phyloP scores from a whole-genome alignment of 1,139 yeast genomes.

The Sugiyamaella sp. region DNA sequence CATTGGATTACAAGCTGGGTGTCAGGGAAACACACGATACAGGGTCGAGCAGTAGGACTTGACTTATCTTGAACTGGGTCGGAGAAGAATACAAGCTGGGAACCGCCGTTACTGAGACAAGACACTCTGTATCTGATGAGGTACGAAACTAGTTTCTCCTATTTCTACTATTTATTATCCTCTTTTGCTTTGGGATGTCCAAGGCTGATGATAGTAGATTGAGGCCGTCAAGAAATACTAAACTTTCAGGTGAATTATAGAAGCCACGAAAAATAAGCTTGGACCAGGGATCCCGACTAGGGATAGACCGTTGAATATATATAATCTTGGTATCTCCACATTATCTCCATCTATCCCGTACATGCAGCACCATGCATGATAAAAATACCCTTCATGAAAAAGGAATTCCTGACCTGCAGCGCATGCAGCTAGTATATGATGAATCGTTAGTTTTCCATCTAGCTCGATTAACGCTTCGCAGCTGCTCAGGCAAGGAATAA shows the following conservation, averaged over 20 bases:
- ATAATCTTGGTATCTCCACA: not conserved
- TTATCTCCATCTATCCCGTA: not conserved
- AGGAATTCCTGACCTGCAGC: not conserved
- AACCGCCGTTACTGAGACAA: too few species aligned
- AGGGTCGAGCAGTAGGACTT: not conserved
- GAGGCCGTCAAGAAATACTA: too few species aligned
- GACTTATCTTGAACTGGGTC: not conserved
- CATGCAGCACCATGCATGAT: constrained; percentile 3
- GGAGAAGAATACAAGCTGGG: too few species aligned
- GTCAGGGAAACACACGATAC: not conserved
- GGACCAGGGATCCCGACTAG: not conserved
- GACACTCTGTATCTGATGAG: too few species aligned
- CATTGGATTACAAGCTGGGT: not conserved
- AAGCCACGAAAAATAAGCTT: too few species aligned
- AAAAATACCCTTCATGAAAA: constrained; percentile 1
- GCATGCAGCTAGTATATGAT: not conserved
- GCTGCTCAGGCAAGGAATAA: not conserved
- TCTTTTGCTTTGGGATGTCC: too few species aligned
- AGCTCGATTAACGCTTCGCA: too few species aligned
- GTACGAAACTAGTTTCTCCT: too few species aligned
- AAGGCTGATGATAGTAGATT: too few species aligned
- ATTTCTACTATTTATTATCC: too few species aligned
- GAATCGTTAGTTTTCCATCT: not conserved
- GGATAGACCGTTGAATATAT: not conserved
- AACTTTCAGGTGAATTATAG: too few species aligned